Percentiles rank a stretch among this genome's conserved stretches.
These are phyloP conservation scores for Ambispora gerdemannii DNA, from an alignment of 192 early-diverging fungal genomes.

Conservation along the genomic window DNA sequence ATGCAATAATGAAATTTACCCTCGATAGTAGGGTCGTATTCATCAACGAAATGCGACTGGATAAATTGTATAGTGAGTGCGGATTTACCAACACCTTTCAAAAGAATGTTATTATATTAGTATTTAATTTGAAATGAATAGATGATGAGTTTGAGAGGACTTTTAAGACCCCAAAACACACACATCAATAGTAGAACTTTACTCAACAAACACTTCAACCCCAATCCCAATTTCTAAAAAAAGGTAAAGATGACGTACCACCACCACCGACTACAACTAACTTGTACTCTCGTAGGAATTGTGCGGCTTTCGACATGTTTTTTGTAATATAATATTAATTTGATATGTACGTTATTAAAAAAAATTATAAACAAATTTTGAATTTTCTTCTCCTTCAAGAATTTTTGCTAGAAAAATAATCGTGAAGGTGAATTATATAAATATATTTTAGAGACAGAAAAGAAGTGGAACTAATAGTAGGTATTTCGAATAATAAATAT, in stretches of 20 bases:
- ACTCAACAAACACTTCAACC: neutral
- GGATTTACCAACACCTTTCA: constrained; percentile 73
- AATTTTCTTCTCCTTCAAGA: too few species aligned
- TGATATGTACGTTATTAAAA: constrained; percentile 19
- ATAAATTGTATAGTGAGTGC: constrained; percentile 82
- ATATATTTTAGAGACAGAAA: too few species aligned
- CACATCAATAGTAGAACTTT: neutral
- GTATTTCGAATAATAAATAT: too few species aligned
- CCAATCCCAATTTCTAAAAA: too few species aligned
- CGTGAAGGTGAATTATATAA: too few species aligned
- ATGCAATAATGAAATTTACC: constrained; percentile 43
- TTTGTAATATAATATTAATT: too few species aligned
- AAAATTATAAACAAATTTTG: too few species aligned
- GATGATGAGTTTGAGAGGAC: neutral
- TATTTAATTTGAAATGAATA: too few species aligned
- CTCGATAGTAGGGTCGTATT: constrained; percentile 98
- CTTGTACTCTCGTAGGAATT: constrained; percentile 61
- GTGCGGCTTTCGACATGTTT: constrained; percentile 29
- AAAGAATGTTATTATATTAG: too few species aligned
- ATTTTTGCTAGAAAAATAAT: too few species aligned
- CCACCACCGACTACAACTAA: constrained; percentile 82
- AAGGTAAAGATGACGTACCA: constrained; percentile 53
- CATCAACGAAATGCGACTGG: constrained; percentile 79
- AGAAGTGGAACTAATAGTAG: too few species aligned
- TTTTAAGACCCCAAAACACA: neutral